These are phyloP conservation scores for Mycena galopus DNA, from an alignment of 768 basidiomycete species.

Conservation along the genomic window DNA sequence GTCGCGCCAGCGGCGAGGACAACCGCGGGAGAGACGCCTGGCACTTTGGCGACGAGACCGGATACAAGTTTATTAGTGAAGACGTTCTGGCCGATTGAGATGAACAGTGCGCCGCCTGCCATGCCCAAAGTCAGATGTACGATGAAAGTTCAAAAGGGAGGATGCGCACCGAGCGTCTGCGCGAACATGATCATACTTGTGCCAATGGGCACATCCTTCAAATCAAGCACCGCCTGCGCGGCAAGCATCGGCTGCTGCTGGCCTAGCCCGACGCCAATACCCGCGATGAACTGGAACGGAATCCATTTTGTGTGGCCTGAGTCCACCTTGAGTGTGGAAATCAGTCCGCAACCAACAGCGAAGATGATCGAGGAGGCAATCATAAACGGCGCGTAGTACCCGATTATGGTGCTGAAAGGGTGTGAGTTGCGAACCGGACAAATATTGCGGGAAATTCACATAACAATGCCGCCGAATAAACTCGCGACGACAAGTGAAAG, in stretches of 20 bases:
- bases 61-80: constrained; percentile 23
- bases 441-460: no score
- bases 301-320: constrained; percentile 37
- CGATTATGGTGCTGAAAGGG: constrained; percentile 43
- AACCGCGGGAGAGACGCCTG: background rate
- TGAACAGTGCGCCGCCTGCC: constrained; percentile 32
- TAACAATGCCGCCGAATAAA: constrained; percentile 51
- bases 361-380: constrained; percentile 46
- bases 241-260: constrained; percentile 37
- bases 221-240: constrained; percentile 29
- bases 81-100: constrained; percentile 37
- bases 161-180: constrained; percentile 25
- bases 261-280: constrained; percentile 45
- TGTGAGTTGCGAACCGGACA: no score
- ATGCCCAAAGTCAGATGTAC: background rate
- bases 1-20: constrained; percentile 15
- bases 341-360: constrained; percentile 51
- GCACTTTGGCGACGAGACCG: background rate
- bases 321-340: constrained; percentile 45
- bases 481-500: constrained; percentile 53
- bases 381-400: constrained; percentile 50
- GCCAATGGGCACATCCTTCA: constrained; percentile 29
- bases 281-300: constrained; percentile 40
- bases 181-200: constrained; percentile 36
- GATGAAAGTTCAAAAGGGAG: background rate